Evolutionary conservation across 305 asterid genomes (phyloP), one percentile per base, ranked within the genome.

Genomic region (Caryopteris hybrid): DNA sequence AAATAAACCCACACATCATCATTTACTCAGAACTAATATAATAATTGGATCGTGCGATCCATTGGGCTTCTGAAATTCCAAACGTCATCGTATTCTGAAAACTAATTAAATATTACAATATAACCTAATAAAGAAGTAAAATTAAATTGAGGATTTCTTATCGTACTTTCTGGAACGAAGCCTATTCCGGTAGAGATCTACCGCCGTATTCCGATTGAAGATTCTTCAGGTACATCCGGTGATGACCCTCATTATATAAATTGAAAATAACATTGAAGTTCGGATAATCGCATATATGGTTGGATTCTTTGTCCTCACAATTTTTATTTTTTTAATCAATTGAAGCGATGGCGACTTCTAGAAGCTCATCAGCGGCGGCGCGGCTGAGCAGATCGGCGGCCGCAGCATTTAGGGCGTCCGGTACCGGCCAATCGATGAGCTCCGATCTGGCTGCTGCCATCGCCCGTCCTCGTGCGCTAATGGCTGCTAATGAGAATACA

Each of bases 301-400:
- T 9, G 31, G 39, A 4, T 45, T 1, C 60, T 3, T 64, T 21
- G 36, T 52, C 12, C 6, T 33, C 2, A 6, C 41, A 6, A 4
- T 20, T n/a, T 43, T 11, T 47, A 4, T 25, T 16, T n/a, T 47
- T 36, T 31, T 22, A 34, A 29, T 5, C 39, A 9, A 47, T 33
- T 31, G 58, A 64, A 55, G 65, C 31, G 12, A 84, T 77, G 89
- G 79, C 83, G 34, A 70, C 65, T 65, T 78, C 79, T 55, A 67
- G 81, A 71, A 83, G 68, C 75, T 64, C 72, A 50, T 77, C 83
- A 39, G 78, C 78, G 50, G 75, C 63, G 62, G 83, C 69, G 53
- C 73, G 85, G 46, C 75, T 83, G 51, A 72, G 78, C 69, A 73
- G 81, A 75, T 71, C 80, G 71, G 82, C 84, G 23, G 71, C 74